Evolutionary conservation across 129 eudicot species (phyloP).

Genomic region (Erigeron canadensis): DNA sequence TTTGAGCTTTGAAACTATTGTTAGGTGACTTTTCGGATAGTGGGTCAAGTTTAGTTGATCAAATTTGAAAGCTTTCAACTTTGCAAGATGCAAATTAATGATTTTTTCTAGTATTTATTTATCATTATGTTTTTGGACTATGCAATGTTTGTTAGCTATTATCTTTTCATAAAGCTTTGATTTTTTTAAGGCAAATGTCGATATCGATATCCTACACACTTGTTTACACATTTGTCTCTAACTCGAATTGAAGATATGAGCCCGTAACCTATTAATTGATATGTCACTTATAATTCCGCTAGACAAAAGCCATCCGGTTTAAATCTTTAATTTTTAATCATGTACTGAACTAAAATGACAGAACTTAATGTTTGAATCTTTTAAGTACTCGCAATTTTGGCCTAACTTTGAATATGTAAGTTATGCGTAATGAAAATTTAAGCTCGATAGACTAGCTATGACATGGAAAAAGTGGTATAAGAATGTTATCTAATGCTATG

Average conservation of each 20-base stretch:
- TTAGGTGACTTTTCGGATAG: conserved; percentile 7
- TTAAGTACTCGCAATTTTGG: neutral
- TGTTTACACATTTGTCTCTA: too few species aligned
- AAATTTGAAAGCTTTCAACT: neutral
- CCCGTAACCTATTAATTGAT: too few species aligned
- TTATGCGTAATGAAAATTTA: too few species aligned
- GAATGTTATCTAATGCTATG: neutral
- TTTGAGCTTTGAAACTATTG: neutral
- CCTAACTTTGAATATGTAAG: too few species aligned
- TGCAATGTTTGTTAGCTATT: conserved; percentile 19
- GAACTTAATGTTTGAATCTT: neutral
- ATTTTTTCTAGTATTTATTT: neutral
- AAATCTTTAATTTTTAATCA: conserved; percentile 6
- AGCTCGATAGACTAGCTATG: too few species aligned
- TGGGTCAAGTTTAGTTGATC: conserved; percentile 15
- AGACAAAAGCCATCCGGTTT: neutral
- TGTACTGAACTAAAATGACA: conserved; percentile 12
- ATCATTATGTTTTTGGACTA: conserved; percentile 7
- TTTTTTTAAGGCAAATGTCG: neutral
- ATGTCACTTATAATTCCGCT: too few species aligned
- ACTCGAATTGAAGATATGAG: too few species aligned
- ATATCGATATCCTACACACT: too few species aligned
- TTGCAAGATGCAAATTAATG: neutral
- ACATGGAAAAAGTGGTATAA: neutral
- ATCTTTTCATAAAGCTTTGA: conserved; percentile 1